phyloP scores from a whole-genome alignment of 352 stramenopile species.

The Phytophthora lateralis region DNA sequence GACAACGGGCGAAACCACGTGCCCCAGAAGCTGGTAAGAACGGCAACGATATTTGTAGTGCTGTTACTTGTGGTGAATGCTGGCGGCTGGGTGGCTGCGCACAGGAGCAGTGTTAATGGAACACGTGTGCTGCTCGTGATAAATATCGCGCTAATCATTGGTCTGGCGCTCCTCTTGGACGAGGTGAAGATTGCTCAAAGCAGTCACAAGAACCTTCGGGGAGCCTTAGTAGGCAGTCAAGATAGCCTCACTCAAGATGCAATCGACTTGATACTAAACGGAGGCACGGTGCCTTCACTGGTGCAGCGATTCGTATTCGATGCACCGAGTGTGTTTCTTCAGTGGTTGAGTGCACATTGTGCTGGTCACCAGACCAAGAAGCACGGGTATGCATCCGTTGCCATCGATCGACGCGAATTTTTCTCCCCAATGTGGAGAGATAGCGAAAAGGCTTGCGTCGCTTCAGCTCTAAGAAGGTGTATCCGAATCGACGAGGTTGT shows the following conservation, averaged over 20 bases:
- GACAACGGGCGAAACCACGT: constrained; percentile 8
- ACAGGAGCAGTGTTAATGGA: constrained; percentile 24
- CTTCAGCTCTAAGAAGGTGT: constrained; percentile 3
- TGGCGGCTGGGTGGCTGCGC: constrained; percentile 28
- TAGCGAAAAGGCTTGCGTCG: constrained; percentile 15
- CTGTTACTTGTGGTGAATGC: constrained; percentile 23
- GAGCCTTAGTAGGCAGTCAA: constrained; percentile 5
- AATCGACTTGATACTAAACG: constrained; percentile 45
- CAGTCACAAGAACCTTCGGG: constrained; percentile 40
- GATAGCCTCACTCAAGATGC: constrained; percentile 26
- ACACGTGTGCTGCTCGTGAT: constrained; percentile 22
- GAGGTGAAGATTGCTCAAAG: constrained; percentile 34
- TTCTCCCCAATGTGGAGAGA: constrained; percentile 38
- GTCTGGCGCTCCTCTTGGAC: constrained; percentile 30
- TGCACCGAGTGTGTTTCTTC: constrained; percentile 47
- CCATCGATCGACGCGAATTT: constrained; percentile 29
- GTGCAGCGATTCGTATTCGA: constrained; percentile 60
- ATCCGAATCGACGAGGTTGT: constrained; percentile 13
- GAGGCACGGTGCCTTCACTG: constrained; percentile 41
- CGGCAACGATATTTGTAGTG: neutral
- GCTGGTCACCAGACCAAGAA: neutral
- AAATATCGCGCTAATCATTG: constrained; percentile 7
- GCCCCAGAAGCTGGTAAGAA: constrained; percentile 1
- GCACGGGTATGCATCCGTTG: constrained; percentile 3
- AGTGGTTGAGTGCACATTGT: constrained; percentile 44